Evolutionary conservation across 2,329 filamentous ascomycete genomes (phyloP).

Genomic region (Fusarium pilosicola): DNA sequence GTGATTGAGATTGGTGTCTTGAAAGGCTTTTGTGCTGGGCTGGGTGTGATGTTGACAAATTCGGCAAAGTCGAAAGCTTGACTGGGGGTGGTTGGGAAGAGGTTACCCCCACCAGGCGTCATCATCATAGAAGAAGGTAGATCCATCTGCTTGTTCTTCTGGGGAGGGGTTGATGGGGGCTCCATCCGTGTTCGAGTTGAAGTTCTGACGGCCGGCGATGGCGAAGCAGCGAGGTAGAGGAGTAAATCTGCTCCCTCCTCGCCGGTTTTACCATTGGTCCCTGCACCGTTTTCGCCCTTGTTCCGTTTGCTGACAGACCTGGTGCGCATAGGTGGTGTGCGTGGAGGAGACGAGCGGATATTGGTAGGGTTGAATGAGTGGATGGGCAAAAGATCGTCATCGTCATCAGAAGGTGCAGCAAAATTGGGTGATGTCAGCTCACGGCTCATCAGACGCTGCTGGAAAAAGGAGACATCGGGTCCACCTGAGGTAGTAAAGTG

Average conservation of each 20-base stretch:
- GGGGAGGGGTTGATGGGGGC: conserved; percentile 80
- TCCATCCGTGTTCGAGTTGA: conserved; percentile 63
- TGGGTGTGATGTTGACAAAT: conserved; percentile 97
- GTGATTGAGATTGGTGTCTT: conserved; percentile 75
- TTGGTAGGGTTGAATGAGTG: conserved; percentile 76
- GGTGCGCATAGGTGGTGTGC: conserved; percentile 78
- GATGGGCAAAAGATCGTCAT: conserved; percentile 81
- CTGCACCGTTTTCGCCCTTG: conserved; percentile 57
- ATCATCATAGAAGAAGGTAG: conserved; percentile 88
- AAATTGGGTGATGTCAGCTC: conserved; percentile 69
- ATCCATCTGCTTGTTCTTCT: conserved; percentile 72
- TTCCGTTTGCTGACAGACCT: conserved; percentile 59
- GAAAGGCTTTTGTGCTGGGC: conserved; percentile 90
- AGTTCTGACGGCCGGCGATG: conserved; percentile 78
- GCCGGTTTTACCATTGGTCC: conserved; percentile 65
- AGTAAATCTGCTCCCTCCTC: conserved; percentile 85
- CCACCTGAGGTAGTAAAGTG: conserved; percentile 78
- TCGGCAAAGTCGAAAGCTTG: conserved; percentile 93
- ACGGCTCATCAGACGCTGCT: conserved; percentile 73
- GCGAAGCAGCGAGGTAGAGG: conserved; percentile 89
- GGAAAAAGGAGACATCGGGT: conserved; percentile 82
- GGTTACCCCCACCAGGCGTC: conserved; percentile 78
- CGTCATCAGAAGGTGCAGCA: conserved; percentile 76
- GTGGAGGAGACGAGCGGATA: conserved; percentile 82
- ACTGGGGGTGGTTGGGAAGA: conserved; percentile 80